These are phyloP conservation scores for Fistulinella staudtii DNA, from an alignment of 1,284 basidiomycete species.

Conservation along the genomic window DNA sequence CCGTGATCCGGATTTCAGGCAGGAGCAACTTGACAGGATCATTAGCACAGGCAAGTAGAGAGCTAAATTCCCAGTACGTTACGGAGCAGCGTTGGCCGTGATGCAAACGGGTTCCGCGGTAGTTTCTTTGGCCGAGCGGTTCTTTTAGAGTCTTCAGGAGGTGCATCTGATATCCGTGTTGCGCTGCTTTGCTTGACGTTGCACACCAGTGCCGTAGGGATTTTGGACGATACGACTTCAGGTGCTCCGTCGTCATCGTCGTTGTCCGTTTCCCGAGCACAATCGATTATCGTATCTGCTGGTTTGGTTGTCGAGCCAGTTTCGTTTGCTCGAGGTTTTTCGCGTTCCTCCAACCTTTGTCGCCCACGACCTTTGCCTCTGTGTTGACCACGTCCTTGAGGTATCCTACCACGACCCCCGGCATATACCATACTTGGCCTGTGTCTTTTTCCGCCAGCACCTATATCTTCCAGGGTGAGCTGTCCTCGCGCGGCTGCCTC, in stretches of 20 bases:
- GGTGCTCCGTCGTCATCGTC: constrained; percentile 48
- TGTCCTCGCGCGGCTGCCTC: constrained; percentile 81
- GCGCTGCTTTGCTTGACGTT: background rate
- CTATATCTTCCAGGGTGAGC: constrained; percentile 48
- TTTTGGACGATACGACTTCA: constrained; percentile 62
- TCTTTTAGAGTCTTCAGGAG: constrained; percentile 22
- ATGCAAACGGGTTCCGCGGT: constrained; percentile 64
- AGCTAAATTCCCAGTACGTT: constrained; percentile 46
- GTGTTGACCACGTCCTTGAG: constrained; percentile 14
- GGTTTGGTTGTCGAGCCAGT: background rate
- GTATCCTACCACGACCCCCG: constrained; percentile 4
- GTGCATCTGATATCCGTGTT: background rate
- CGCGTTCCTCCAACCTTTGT: constrained; percentile 34
- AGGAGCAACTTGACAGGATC: constrained; percentile 60
- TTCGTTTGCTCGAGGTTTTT: constrained; percentile 9
- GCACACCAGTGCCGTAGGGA: constrained; percentile 13
- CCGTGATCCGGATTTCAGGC: constrained; percentile 85
- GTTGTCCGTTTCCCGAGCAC: constrained; percentile 12
- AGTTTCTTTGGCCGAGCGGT: constrained; percentile 50
- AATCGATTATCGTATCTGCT: background rate
- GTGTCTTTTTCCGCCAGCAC: constrained; percentile 37
- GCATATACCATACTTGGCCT: constrained; percentile 19
- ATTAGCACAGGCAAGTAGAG: constrained; percentile 14
- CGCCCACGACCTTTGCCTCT: constrained; percentile 30
- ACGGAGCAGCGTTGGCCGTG: constrained; percentile 65